A percentile compares a stretch with the other conserved stretches of the same genome.
These are phyloP conservation scores for Thermomucor indicae-seudaticae DNA, from an alignment of 371 early-diverging fungal genomes.

Conservation along the genomic window DNA sequence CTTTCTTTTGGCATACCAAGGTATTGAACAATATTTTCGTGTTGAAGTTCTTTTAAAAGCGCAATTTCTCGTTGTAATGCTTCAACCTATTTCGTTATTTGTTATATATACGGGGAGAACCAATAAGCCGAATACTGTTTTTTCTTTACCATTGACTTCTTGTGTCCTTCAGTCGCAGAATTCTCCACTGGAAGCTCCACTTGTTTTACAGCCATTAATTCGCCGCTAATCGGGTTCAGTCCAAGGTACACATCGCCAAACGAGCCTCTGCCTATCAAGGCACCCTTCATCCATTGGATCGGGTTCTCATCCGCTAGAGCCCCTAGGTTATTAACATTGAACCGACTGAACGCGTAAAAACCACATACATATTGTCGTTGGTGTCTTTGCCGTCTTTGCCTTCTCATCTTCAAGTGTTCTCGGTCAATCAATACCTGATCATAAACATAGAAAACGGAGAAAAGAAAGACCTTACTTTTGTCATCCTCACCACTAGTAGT, in stretches of 20 bases:
- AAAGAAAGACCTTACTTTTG: not conserved
- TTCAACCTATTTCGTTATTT: conserved; percentile 46
- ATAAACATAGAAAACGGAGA: too few species aligned
- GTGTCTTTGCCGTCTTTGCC: too few species aligned
- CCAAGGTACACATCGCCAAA: conserved; percentile 97
- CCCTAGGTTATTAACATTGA: not conserved
- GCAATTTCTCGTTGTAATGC: conserved; percentile 89
- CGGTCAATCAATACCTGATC: too few species aligned
- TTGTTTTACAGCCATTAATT: conserved; percentile 97
- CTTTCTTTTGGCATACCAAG: conserved; percentile 58
- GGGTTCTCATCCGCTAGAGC: conserved; percentile 6
- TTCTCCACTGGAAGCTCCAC: conserved; percentile 82
- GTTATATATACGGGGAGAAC: not conserved
- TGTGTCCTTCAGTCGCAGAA: conserved; percentile 62
- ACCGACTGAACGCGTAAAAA: too few species aligned
- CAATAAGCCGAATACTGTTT: too few species aligned
- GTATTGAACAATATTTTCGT: conserved; percentile 95
- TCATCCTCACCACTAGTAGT: not conserved
- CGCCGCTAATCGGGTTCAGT: conserved; percentile 77
- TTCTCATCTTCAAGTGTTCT: too few species aligned
- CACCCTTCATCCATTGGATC: conserved; percentile 79
- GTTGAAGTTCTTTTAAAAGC: conserved; percentile 84
- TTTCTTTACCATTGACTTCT: conserved; percentile 49
- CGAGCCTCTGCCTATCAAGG: conserved; percentile 94
- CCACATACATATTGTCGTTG: too few species aligned